phyloP scores from a whole-genome alignment of 768 basidiomycete genomes.

The Hypholoma sublateritium region DNA sequence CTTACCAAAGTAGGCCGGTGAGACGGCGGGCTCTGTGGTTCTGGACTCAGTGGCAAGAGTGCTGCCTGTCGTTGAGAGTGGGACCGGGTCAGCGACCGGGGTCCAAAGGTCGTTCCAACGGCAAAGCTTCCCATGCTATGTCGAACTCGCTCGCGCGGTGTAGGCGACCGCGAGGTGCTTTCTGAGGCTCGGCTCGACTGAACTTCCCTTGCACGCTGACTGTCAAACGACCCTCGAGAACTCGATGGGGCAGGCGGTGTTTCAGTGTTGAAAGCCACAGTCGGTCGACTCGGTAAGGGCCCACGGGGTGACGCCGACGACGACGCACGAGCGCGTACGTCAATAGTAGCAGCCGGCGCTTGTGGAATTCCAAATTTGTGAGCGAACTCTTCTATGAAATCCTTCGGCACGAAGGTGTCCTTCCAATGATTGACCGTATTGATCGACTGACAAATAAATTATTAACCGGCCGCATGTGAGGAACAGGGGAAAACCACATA shows the following conservation, averaged over 20 bases:
- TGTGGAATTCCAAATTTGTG: neutral
- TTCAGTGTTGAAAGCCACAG: neutral
- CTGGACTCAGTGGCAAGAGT: neutral
- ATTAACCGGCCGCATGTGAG: too few species aligned
- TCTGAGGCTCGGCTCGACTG: neutral
- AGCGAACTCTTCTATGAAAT: slow-evolving; percentile 15
- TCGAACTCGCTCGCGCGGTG: neutral
- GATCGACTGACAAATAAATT: slow-evolving; percentile 8
- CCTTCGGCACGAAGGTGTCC: slow-evolving; percentile 15
- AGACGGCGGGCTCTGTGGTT: neutral
- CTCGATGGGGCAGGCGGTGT: too few species aligned
- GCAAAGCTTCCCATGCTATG: neutral
- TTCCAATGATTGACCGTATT: slow-evolving; percentile 10
- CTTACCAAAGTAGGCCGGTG: slow-evolving; percentile 4
- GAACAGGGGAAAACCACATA: neutral
- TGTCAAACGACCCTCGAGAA: neutral
- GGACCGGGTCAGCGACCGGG: neutral
- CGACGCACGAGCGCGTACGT: neutral
- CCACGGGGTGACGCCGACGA: neutral
- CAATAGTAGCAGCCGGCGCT: neutral
- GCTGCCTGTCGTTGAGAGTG: neutral
- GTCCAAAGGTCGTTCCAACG: neutral
- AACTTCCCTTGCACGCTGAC: neutral
- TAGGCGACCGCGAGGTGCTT: neutral
- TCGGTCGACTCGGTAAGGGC: neutral